Conservation (phyloP, 2,329 filamentous ascomycete genomes). For the Sporothrix euskadiensis region DNA sequence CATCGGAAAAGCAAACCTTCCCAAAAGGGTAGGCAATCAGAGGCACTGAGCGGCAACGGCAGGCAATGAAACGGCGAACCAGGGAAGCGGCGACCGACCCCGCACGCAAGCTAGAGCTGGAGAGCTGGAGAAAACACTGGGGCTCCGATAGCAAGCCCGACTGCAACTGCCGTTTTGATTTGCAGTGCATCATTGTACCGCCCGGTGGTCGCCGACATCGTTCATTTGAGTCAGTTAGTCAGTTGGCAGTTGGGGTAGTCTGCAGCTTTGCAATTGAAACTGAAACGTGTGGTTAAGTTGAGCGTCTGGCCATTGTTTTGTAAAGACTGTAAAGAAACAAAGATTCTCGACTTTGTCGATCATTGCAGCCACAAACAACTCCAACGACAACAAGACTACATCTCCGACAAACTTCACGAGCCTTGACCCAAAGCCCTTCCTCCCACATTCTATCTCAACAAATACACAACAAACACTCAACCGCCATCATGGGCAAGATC, state of each 20-base stretch:
- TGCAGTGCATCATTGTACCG: background rate
- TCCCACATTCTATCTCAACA: background rate
- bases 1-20: conserved; percentile 13
- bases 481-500: conserved; percentile 45
- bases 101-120: background rate
- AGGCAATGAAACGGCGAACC: background rate
- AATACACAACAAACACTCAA: background rate
- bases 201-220: conserved; percentile 7
- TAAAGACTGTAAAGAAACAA: background rate
- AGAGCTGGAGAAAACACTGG: background rate
- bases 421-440: background rate
- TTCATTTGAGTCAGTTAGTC: background rate
- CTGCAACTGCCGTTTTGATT: background rate
- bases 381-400: background rate
- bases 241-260: background rate
- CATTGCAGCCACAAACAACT: background rate
- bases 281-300: background rate
- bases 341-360: background rate
- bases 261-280: background rate
- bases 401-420: too few species aligned
- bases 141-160: conserved; percentile 7
- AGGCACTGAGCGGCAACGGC: background rate
- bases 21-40: background rate
- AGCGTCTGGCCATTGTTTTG: background rate
- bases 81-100: background rate